Conservation (phyloP, 2,329 filamentous ascomycete genomes). For the Westerdykella ornata region DNA sequence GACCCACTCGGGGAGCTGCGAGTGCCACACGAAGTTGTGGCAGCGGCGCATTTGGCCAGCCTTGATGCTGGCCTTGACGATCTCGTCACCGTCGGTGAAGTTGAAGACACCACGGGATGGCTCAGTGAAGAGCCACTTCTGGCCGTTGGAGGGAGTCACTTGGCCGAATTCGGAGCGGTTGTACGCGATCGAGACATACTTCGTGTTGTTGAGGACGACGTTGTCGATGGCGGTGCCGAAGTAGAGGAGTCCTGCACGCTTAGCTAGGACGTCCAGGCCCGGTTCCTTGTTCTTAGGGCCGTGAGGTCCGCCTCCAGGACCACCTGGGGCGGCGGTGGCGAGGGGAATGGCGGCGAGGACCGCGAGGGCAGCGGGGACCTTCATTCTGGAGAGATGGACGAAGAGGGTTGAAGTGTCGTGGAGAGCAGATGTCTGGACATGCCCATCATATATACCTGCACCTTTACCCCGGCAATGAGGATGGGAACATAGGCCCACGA, state of each 20-base stretch:
- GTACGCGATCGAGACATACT: conserved; percentile 52
- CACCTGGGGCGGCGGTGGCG: conserved; percentile 13
- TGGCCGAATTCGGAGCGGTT: conserved; percentile 56
- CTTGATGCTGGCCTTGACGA: conserved; percentile 37
- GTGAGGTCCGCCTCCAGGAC: neutral
- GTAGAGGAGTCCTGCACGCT: conserved; percentile 50
- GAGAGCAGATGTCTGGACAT: neutral
- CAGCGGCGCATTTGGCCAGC: conserved; percentile 51
- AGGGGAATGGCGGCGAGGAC: conserved; percentile 15
- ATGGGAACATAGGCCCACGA: conserved; percentile 6
- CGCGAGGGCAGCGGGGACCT: conserved; percentile 11
- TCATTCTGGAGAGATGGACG: conserved; percentile 17
- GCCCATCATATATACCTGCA: conserved; percentile 9
- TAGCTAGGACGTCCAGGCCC: conserved; percentile 49
- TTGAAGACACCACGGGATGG: conserved; percentile 51
- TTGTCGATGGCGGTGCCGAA: conserved; percentile 57
- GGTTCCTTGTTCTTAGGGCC: conserved; percentile 9
- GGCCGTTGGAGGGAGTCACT: conserved; percentile 57
- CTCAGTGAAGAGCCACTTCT: conserved; percentile 60
- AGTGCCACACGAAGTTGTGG: conserved; percentile 54
- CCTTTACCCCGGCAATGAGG: neutral
- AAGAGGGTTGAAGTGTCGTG: neutral
- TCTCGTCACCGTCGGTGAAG: conserved; percentile 51
- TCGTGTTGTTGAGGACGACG: conserved; percentile 40
- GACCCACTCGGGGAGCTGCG: conserved; percentile 51